Evolutionary conservation across 192 early-diverging fungal species (phyloP), one percentile per base, ranked within the genome.

Genomic region (Backusella westeae): DNA sequence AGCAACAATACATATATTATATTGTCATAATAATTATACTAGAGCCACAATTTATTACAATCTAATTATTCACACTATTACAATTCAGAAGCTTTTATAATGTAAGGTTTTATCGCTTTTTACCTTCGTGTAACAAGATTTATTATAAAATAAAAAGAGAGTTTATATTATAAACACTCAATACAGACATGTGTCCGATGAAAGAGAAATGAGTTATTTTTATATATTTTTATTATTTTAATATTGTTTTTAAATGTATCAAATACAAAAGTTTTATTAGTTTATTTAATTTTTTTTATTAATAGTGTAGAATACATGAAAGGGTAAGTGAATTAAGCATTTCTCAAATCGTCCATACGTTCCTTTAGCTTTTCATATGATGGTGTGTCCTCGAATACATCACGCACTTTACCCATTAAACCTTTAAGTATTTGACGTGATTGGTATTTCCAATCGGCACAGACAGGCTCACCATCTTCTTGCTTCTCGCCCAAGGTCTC

Each of bases 371-470:
- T 85, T 29, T 91, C 81, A 79, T 89, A 92, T 9, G 78, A 80
- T 21, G 86, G 80, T 17, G 88, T 87, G 19, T 89, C 90, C 34
- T 93, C 94, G 84, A 91, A 95, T 1, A 83, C 81, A 74, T 85
- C 88, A 83, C 93, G 94, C 17, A 93, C 91, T 67, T 92, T 90
- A 39, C 94, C 93, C 74, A 97, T 90, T 72, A 98, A 83, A 34
- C 94, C 90, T 69, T 93, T 94, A 76, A 98, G 79, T 41, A 94
- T 83, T 84, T 90, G 91, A 77, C 90, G 91, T 10, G 93, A 86
- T 78, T 98, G 95, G 75, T 96, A 96, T 69, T 82, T 84, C 96
- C 96, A 98, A 80, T 98, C 96, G 32, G 89, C 87, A 75, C 94
- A 95, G 29, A 97, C 94, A 59, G 74, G 84, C 1, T 72, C 71